Evolutionary conservation across 2,329 filamentous ascomycete genomes (phyloP), one percentile per base, ranked within the genome.

Genomic region (Fusarium odoratissimum): DNA sequence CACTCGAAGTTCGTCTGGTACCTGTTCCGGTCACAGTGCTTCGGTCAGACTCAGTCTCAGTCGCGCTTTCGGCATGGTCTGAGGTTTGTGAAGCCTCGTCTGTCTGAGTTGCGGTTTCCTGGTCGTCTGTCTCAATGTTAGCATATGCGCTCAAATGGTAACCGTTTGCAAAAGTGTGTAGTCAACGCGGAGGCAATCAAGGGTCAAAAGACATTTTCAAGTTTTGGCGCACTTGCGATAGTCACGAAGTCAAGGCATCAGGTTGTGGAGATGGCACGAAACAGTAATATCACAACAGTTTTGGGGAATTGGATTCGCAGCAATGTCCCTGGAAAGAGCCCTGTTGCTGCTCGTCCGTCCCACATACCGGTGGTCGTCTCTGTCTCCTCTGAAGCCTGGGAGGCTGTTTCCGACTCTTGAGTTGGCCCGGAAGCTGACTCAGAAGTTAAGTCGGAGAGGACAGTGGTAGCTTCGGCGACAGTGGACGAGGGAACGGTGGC

Each of bases 11-110:
- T 38, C 77, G 79, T 31, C 79, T 71, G 10, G 74, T 78, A 28
- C 81, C 80, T 9, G 80, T 78, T 60, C 71, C 71, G 25, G 81
- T 83, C 31, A 82, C 79, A 10, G 80, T 80, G 19, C 75, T 67
- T 37, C 77, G 73, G 10, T 75, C 76, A 25, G 75, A 72, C 21
- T 74, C 59, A 8, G 73, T 68, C 19, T 75, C 51, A 12, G 74
- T 73, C 23, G 73, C 58, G 21, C 74, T 73, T 23, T 74, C 55
- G 11, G 71, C 60, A 10, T 75, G 48, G 12, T 69, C 56, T 52
- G 59, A 45, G 33, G 76, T 76, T n/a, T 71, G 59, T 71, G 78
- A 46, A 45, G 66, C 66, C 30, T 69, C 64, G 13, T 69, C 64
- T 35, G 65, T 69, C 64, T 54, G 44, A 30, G 64, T 69, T 16